Percentiles rank a stretch among this genome's conserved stretches.
Conservation (phyloP, 768 basidiomycete species). For the Hysterangium stoloniferum region DNA sequence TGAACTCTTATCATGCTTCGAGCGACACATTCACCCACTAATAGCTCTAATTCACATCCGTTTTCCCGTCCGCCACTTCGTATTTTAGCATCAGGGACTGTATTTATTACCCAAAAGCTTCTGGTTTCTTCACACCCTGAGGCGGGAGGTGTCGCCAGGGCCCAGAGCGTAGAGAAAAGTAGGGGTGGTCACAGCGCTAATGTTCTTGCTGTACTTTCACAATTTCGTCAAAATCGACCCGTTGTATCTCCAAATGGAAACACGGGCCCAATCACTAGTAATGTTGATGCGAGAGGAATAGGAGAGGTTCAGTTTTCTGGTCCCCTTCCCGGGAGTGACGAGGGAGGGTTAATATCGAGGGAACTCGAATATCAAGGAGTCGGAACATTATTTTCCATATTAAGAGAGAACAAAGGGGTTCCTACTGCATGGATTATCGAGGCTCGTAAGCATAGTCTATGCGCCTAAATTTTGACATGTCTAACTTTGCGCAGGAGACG, state of each 20-base stretch:
- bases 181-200: slow-evolving; percentile 71
- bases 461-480: too few species aligned
- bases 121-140: slow-evolving; percentile 51
- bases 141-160: slow-evolving; percentile 52
- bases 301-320: slow-evolving; percentile 68
- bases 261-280: background rate
- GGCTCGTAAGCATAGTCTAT: slow-evolving; percentile 42
- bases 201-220: slow-evolving; percentile 62
- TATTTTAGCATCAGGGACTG: slow-evolving; percentile 71
- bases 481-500: background rate
- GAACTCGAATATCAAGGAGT: slow-evolving; percentile 64
- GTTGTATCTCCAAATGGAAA: background rate
- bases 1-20: too few species aligned
- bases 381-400: slow-evolving; percentile 63
- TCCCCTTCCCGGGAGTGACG: slow-evolving; percentile 63
- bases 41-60: background rate
- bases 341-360: slow-evolving; percentile 52
- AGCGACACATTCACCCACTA: background rate
- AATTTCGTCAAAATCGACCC: slow-evolving; percentile 34
- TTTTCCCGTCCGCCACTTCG: slow-evolving; percentile 25
- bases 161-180: slow-evolving; percentile 57
- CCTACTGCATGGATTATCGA: slow-evolving; percentile 79
- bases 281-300: slow-evolving; percentile 18
- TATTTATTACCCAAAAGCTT: slow-evolving; percentile 72
- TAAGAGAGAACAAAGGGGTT: slow-evolving; percentile 64